phyloP scores from a whole-genome alignment of 139 green algal genomes.

The Spirogloea muscicola region DNA sequence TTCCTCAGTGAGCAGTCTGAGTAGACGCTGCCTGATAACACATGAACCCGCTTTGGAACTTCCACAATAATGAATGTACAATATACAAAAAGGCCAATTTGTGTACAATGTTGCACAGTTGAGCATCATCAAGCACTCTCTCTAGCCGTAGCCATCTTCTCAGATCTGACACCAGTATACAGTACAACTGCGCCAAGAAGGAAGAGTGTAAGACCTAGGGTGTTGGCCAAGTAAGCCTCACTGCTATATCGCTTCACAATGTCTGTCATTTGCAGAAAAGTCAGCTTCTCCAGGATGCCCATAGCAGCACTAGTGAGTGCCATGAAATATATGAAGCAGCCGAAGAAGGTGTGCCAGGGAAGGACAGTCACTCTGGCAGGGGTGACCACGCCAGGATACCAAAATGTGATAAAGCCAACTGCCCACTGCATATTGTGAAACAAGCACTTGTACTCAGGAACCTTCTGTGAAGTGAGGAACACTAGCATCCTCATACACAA shows the following conservation, averaged over 20 bases:
- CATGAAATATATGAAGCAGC: slow-evolving; percentile 41
- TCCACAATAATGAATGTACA: too few species aligned
- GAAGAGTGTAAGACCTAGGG: slow-evolving; percentile 28
- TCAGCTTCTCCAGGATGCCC: slow-evolving; percentile 44
- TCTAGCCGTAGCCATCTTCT: too few species aligned
- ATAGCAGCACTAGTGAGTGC: slow-evolving; percentile 24
- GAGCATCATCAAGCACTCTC: too few species aligned
- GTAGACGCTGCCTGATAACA: too few species aligned
- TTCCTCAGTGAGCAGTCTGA: too few species aligned
- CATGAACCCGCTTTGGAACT: too few species aligned
- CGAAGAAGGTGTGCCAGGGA: slow-evolving; percentile 42
- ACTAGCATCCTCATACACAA: too few species aligned
- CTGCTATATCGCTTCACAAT: not conserved
- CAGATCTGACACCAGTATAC: too few species aligned
- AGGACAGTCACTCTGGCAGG: not conserved
- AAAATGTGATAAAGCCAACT: slow-evolving; percentile 32
- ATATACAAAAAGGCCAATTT: too few species aligned
- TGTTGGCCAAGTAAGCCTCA: slow-evolving; percentile 20
- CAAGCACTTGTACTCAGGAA: not conserved
- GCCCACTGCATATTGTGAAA: slow-evolving; percentile 35
- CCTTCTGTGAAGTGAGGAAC: too few species aligned
- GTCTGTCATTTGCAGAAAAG: slow-evolving; percentile 19
- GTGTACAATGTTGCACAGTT: too few species aligned
- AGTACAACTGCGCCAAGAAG: slow-evolving; percentile 23
- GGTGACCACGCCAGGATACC: slow-evolving; percentile 9